Conservation (phyloP, 371 early-diverging fungal genomes). For the Mortierella sp. region DNA sequence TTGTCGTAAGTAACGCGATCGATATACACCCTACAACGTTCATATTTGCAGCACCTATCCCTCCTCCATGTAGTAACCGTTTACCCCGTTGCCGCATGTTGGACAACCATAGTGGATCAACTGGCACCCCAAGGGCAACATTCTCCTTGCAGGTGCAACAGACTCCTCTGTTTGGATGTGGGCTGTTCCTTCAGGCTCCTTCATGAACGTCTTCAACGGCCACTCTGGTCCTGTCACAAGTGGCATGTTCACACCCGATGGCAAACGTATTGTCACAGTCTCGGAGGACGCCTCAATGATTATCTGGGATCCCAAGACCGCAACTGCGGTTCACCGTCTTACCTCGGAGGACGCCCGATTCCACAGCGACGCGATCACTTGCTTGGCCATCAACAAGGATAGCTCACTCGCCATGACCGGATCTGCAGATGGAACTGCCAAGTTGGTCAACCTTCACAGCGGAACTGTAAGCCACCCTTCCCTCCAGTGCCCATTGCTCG, state of each 20-base stretch:
- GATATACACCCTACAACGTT: neutral
- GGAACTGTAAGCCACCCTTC: constrained; percentile 62
- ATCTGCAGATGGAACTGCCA: constrained; percentile 80
- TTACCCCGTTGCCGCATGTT: too few relatives aligned
- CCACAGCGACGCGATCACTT: constrained; percentile 85
- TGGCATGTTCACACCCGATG: constrained; percentile 91
- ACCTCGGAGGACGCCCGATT: constrained; percentile 86
- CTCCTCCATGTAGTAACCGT: too few relatives aligned
- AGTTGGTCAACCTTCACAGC: constrained; percentile 77
- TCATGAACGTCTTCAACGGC: constrained; percentile 94
- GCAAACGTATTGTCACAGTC: constrained; percentile 87
- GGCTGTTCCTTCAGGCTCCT: constrained; percentile 87
- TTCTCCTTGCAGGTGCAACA: constrained; percentile 86
- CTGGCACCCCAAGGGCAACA: constrained; percentile 96
- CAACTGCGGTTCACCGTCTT: constrained; percentile 68
- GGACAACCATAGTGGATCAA: constrained; percentile 76
- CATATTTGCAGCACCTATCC: too few relatives aligned
- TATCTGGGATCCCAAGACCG: constrained; percentile 95
- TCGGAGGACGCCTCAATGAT: constrained; percentile 88
- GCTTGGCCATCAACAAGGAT: constrained; percentile 80
- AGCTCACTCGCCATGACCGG: constrained; percentile 85
- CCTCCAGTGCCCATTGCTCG: neutral
- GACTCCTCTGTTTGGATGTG: constrained; percentile 97
- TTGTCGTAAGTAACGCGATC: constrained; percentile 63
- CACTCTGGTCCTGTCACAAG: constrained; percentile 87